These are phyloP conservation scores for Paecilomyces dactylethromorphus DNA, from an alignment of 2,329 filamentous ascomycete species.

Conservation along the genomic window DNA sequence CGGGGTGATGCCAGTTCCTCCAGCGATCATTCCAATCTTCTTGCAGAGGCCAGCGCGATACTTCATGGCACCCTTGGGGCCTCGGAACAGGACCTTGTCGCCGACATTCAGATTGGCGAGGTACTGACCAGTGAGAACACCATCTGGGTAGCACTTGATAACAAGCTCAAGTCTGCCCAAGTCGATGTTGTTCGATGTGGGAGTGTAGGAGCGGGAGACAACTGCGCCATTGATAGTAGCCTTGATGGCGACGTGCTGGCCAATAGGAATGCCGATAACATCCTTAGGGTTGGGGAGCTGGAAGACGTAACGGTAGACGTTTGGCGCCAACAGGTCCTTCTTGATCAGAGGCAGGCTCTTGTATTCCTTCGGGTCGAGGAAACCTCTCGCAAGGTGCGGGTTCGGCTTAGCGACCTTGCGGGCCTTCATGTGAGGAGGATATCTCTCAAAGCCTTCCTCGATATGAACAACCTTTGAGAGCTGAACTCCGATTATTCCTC, in stretches of 20 bases:
- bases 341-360: constrained; percentile 39
- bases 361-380: constrained; percentile 46
- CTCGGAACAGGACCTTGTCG: constrained; percentile 28
- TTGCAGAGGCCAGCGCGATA: constrained; percentile 16
- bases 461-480: background rate
- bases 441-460: background rate
- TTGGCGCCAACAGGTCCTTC: constrained; percentile 17
- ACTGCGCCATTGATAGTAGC: constrained; percentile 40
- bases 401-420: constrained; percentile 31
- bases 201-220: constrained; percentile 50
- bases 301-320: constrained; percentile 41
- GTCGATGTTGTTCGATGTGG: constrained; percentile 29
- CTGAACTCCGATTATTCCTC: background rate
- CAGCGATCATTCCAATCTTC: constrained; percentile 32
- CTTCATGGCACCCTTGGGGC: constrained; percentile 18
- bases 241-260: constrained; percentile 51
- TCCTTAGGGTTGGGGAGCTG: constrained; percentile 38
- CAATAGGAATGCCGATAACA: constrained; percentile 50
- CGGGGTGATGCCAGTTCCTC: constrained; percentile 40
- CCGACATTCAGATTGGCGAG: constrained; percentile 23
- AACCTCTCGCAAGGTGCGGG: constrained; percentile 37
- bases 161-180: constrained; percentile 26
- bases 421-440: constrained; percentile 32
- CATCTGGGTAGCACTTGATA: constrained; percentile 31
- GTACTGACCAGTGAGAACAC: constrained; percentile 23